Conservation (phyloP, 2,329 filamentous ascomycete species). For the Aspergillus transmontanensis region DNA sequence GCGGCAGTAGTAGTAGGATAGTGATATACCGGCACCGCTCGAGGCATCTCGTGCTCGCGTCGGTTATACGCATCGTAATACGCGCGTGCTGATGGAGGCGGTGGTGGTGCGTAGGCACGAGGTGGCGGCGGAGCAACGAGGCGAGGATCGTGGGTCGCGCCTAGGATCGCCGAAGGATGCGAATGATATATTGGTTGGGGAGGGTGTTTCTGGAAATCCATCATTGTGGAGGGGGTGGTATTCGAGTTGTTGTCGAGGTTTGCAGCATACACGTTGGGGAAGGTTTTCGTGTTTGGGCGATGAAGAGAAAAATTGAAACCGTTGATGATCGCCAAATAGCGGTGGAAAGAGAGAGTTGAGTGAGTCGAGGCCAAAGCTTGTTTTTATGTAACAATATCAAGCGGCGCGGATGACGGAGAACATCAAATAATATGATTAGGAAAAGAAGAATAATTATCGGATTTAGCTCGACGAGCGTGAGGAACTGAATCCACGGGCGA, state of each 20-base stretch:
- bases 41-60: constrained; percentile 18
- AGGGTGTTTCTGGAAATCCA: constrained; percentile 29
- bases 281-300: neutral
- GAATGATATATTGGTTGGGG: constrained; percentile 29
- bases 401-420: neutral
- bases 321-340: constrained; percentile 4
- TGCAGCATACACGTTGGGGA: neutral
- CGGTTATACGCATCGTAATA: constrained; percentile 13
- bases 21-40: constrained; percentile 14
- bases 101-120: constrained; percentile 13
- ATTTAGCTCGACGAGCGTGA: neutral
- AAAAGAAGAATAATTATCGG: neutral
- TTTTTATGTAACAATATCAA: neutral
- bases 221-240: constrained; percentile 13
- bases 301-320: neutral
- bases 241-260: neutral
- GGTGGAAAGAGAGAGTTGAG: neutral
- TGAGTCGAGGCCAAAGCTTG: neutral
- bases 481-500: neutral
- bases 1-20: constrained; percentile 6
- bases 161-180: constrained; percentile 33
- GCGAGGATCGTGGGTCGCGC: constrained; percentile 33
- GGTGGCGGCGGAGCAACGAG: constrained; percentile 23
- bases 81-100: constrained; percentile 5
- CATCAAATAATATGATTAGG: neutral